phyloP scores from a whole-genome alignment of 306 rosid species.

The Rubus idaeus region DNA sequence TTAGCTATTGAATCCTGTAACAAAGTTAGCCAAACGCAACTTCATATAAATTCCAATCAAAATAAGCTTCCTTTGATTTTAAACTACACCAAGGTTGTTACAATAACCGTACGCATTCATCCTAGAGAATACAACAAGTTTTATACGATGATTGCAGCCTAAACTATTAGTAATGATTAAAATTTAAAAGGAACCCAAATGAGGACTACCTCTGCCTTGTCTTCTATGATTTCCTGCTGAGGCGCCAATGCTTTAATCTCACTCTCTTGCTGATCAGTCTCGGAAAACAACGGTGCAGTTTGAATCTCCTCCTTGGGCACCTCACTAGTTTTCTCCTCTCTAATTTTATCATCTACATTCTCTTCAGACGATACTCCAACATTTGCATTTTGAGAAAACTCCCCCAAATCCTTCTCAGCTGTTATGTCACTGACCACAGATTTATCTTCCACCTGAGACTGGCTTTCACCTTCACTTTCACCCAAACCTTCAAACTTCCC shows the following conservation, averaged over 20 bases:
- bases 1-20: slow-evolving; percentile 45
- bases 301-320: slow-evolving; percentile 42
- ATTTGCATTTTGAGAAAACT: slow-evolving; percentile 33
- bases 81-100: background rate
- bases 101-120: background rate
- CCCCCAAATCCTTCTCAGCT: slow-evolving; percentile 45
- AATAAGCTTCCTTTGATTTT: background rate
- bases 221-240: slow-evolving; percentile 33
- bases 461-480: slow-evolving; percentile 37
- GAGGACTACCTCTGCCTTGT: slow-evolving; percentile 55
- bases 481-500: slow-evolving; percentile 41
- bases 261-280: slow-evolving; percentile 40
- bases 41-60: slow-evolving; percentile 23
- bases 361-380: slow-evolving; percentile 35
- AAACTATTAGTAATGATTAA: background rate
- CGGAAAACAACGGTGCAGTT: slow-evolving; percentile 33
- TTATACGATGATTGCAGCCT: background rate
- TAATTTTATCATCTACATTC: slow-evolving; percentile 31
- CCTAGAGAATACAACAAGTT: background rate
- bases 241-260: slow-evolving; percentile 35
- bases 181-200: slow-evolving; percentile 13
- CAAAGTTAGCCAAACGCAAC: slow-evolving; percentile 32
- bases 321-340: slow-evolving; percentile 29
- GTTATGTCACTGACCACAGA: slow-evolving; percentile 18
- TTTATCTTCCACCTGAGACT: slow-evolving; percentile 44